phyloP scores from a whole-genome alignment of 1,139 yeast species.

The Williopsis jadinii region DNA sequence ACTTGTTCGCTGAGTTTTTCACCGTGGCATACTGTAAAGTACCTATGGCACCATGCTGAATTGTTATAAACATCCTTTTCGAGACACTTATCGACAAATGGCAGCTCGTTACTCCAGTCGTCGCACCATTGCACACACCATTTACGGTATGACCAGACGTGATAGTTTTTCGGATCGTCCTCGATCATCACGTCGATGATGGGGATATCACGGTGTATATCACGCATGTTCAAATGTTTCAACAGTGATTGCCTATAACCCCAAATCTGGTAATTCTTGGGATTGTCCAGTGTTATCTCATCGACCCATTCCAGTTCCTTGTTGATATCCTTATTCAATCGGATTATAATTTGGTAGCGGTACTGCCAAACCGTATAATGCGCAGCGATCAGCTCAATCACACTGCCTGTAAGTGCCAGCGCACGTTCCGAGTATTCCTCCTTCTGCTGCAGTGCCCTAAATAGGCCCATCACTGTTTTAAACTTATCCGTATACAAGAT shows the following conservation, averaged over 20 bases:
- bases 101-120: conserved; percentile 44
- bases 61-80: conserved; percentile 72
- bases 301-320: conserved; percentile 75
- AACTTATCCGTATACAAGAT: conserved; percentile 77
- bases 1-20: conserved; percentile 18
- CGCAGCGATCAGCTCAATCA: conserved; percentile 71
- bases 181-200: conserved; percentile 59
- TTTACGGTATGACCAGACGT: conserved; percentile 88
- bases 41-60: conserved; percentile 91
- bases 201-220: conserved; percentile 52
- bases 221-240: conserved; percentile 27
- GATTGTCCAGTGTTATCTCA: conserved; percentile 61
- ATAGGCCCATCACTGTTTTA: conserved; percentile 47
- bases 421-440: conserved; percentile 71
- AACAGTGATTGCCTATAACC: conserved; percentile 65
- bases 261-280: conserved; percentile 96
- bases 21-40: conserved; percentile 33
- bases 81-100: conserved; percentile 44
- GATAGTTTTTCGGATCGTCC: conserved; percentile 85
- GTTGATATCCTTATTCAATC: conserved; percentile 29
- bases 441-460: conserved; percentile 52
- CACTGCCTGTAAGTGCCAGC: conserved; percentile 51
- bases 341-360: conserved; percentile 49
- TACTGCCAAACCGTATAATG: conserved; percentile 91
- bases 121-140: conserved; percentile 63